A percentile compares a stretch with the other conserved stretches of the same genome.
Evolutionary conservation across 1,284 basidiomycete species (phyloP).

Genomic region (Porodaedalea pini): DNA sequence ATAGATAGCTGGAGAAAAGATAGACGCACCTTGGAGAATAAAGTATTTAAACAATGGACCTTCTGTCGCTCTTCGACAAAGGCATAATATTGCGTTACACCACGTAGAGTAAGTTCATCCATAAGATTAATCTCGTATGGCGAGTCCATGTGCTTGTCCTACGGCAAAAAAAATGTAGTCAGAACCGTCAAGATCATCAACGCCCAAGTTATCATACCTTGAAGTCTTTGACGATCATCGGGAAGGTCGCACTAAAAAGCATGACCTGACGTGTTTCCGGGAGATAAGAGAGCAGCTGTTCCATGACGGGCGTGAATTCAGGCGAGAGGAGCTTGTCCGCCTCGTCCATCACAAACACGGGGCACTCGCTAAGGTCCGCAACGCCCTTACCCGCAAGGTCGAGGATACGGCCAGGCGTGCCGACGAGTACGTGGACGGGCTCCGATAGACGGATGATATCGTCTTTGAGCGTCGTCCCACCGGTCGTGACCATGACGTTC

Average conservation of each 20-base stretch:
- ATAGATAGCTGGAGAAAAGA: not conserved
- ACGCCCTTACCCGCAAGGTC: conserved; percentile 93
- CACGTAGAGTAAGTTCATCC: conserved; percentile 98
- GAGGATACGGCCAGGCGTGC: conserved; percentile 94
- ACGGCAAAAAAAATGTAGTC: conserved; percentile 4
- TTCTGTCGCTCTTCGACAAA: conserved; percentile 99
- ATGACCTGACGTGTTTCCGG: conserved; percentile 92
- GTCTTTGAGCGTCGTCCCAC: conserved; percentile 96
- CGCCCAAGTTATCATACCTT: conserved; percentile 53
- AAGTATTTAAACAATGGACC: conserved; percentile 97
- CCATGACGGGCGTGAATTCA: conserved; percentile 98
- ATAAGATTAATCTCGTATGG: conserved; percentile 99
- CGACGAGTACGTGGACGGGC: conserved; percentile 92
- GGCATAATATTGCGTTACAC: conserved; percentile 99
- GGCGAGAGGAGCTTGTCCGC: conserved; percentile 97
- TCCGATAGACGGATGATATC: conserved; percentile 93
- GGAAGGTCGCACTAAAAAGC: conserved; percentile 99
- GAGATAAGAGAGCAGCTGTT: conserved; percentile 86
- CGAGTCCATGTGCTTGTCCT: conserved; percentile 97
- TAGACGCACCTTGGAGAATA: conserved; percentile 82
- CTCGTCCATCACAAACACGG: conserved; percentile 98
- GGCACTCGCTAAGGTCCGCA: conserved; percentile 92
- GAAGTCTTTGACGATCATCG: conserved; percentile 98
- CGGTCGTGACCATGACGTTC: conserved; percentile 99
- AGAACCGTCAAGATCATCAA: conserved; percentile 7